Base-by-base conservation (phyloP, 345 rosid genomes). In the Pistacia atlantica region DNA sequence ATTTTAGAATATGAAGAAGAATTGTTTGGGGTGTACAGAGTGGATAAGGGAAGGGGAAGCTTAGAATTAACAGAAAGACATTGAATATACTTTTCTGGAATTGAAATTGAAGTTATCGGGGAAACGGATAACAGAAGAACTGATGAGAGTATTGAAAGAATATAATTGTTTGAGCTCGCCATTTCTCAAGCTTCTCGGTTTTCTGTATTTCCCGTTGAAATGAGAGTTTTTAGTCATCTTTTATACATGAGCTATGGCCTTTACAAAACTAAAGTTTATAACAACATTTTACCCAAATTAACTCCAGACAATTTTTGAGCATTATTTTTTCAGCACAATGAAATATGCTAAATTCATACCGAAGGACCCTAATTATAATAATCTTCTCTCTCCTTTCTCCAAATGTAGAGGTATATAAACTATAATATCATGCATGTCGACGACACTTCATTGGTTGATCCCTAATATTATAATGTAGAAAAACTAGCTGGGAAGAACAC, bases 221-320 rank as follows among this genome's bases (percentile, higher is more conserved):
- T 25, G 25, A 25, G 25, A 25, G 25, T 25, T 25, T 25, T 25
- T 25, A 25, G 25, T 25, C 25, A 89, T 46, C 11, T 10, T 10
- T 46, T 46, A 10, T 46, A 46, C 51, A 46, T 46, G 51, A 46
- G 51, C 51, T 46, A 46, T 46, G 51, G 51, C 7, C 11, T 46
- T 46, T 6, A 46, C 9, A 4, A 46, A 46, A 25, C 25, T 25
- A 25, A 25, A 25, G 25, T 25, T 25, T 25, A 25, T 25, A 25
- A 25, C 25, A 25, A 25, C 25, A 25, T 25, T 25, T 25, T 25
- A 25, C 25, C 25, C 25, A 25, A 25, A 25, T 25, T 25, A 25
- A 25, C 25, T 25, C 51, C 51, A 86, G 87, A 74, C 57, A 83
- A 63, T 61, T 77, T 80, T 84, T 89, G 81, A 67, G 84, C 33